phyloP scores from a whole-genome alignment of 208 protist species.

The Trypanosoma lewisi region DNA sequence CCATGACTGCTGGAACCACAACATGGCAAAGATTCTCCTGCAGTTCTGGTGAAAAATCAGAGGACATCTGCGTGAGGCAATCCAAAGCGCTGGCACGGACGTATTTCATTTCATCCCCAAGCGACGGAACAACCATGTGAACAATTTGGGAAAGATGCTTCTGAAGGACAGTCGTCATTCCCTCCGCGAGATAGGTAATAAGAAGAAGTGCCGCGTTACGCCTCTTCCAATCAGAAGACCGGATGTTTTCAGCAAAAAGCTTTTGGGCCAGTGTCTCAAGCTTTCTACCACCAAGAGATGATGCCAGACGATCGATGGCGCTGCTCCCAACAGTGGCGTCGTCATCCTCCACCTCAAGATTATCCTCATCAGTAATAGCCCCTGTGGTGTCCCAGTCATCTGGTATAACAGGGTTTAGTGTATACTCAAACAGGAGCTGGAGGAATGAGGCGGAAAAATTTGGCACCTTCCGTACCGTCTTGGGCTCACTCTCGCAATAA shows the following conservation, averaged over 20 bases:
- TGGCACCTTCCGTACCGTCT: slow-evolving; percentile 72
- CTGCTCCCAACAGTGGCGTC: slow-evolving; percentile 50
- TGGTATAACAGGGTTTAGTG: slow-evolving; percentile 49
- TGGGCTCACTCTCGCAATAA: slow-evolving; percentile 76
- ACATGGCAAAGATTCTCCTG: slow-evolving; percentile 47
- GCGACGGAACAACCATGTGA: slow-evolving; percentile 36
- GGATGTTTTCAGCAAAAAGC: slow-evolving; percentile 74
- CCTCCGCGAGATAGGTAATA: slow-evolving; percentile 72
- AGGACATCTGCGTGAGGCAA: slow-evolving; percentile 68
- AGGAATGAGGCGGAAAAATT: slow-evolving; percentile 81
- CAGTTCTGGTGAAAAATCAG: slow-evolving; percentile 60
- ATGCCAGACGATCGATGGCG: slow-evolving; percentile 73
- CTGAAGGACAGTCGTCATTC: slow-evolving; percentile 55
- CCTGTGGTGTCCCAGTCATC: slow-evolving; percentile 69
- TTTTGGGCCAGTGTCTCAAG: slow-evolving; percentile 58
- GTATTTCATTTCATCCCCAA: slow-evolving; percentile 72
- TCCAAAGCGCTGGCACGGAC: slow-evolving; percentile 70
- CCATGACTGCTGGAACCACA: slow-evolving; percentile 56
- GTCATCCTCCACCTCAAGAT: slow-evolving; percentile 64
- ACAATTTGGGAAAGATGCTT: slow-evolving; percentile 58
- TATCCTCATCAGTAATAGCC: slow-evolving; percentile 53
- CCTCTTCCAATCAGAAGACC: slow-evolving; percentile 59
- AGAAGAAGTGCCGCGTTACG: slow-evolving; percentile 72
- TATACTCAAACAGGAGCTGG: slow-evolving; percentile 81
- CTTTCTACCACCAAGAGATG: slow-evolving; percentile 72